Evolutionary conservation across 2,329 filamentous ascomycete genomes (phyloP).

Genomic region (Phialophora tarda): DNA sequence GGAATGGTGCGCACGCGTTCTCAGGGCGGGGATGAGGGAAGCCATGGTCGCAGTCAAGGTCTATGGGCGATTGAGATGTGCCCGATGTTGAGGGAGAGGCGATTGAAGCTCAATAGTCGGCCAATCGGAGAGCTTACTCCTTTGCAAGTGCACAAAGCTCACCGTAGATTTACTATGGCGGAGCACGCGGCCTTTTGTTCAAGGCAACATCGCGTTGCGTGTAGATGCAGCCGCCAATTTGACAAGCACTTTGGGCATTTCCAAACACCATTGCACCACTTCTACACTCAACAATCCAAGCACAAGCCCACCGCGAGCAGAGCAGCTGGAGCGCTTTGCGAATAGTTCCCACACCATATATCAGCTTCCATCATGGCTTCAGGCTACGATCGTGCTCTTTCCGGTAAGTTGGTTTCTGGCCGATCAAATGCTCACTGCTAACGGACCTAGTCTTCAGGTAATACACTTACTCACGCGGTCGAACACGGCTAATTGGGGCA

Average conservation of each 20-base stretch:
- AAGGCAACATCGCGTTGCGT: constrained; percentile 30
- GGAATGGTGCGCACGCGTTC: constrained; percentile 60
- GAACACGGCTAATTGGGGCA: constrained; percentile 59
- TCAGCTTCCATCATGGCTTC: constrained; percentile 70
- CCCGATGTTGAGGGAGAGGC: constrained; percentile 14
- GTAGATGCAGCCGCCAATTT: constrained; percentile 11
- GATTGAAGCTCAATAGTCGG: constrained; percentile 20
- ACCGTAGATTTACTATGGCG: constrained; percentile 14
- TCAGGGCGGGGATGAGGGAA: constrained; percentile 28
- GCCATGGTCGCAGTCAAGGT: constrained; percentile 25
- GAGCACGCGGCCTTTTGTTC: constrained; percentile 10
- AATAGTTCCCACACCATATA: background rate
- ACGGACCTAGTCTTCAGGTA: constrained; percentile 45
- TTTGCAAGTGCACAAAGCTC: constrained; percentile 10
- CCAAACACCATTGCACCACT: constrained; percentile 8
- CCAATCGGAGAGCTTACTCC: constrained; percentile 24
- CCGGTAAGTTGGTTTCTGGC: constrained; percentile 68
- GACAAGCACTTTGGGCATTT: constrained; percentile 4
- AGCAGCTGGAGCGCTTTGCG: background rate
- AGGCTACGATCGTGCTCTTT: constrained; percentile 98
- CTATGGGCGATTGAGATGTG: constrained; percentile 2
- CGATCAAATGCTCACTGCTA: constrained; percentile 23
- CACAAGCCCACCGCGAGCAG: background rate
- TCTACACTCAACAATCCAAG: background rate
- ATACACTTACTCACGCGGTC: constrained; percentile 10